Conservation (phyloP, 129 eudicot species). For the Helianthus tuberosus region DNA sequence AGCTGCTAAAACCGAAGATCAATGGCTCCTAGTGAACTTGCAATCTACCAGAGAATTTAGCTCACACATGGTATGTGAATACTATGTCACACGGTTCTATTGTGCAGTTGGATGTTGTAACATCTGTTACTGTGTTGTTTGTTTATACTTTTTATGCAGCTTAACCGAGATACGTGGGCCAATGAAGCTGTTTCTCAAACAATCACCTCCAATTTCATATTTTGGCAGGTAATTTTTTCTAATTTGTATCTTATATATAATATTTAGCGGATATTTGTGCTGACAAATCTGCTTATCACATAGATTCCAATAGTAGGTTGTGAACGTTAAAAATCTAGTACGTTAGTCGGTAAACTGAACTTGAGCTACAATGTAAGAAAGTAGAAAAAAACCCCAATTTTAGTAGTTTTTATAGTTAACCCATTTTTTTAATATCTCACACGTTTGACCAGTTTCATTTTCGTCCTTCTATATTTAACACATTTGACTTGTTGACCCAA, state of each 20-base stretch:
- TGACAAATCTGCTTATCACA: not conserved
- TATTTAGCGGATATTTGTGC: not conserved
- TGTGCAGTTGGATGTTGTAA: not conserved
- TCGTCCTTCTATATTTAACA: too few species aligned
- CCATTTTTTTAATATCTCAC: not conserved
- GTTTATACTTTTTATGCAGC: slow-evolving; percentile 50
- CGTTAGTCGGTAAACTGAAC: too few species aligned
- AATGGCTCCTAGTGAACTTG: slow-evolving; percentile 86
- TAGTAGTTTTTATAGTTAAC: too few species aligned
- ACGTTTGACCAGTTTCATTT: not conserved
- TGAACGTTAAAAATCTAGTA: too few species aligned
- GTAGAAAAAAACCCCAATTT: too few species aligned
- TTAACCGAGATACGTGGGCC: slow-evolving; percentile 98
- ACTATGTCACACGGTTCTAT: not conserved
- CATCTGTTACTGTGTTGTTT: not conserved
- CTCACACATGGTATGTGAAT: slow-evolving; percentile 84
- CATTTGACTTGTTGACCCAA: too few species aligned
- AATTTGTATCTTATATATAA: not conserved
- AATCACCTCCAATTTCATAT: slow-evolving; percentile 79
- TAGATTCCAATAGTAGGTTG: too few species aligned
- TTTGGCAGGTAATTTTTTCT: slow-evolving; percentile 83
- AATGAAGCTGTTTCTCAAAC: slow-evolving; percentile 99
- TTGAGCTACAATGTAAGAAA: too few species aligned
- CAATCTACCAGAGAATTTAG: slow-evolving; percentile 95
- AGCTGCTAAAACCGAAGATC: slow-evolving; percentile 72